These are phyloP conservation scores for Linum usitatissimum DNA, from an alignment of 345 rosid species.

Conservation along the genomic window DNA sequence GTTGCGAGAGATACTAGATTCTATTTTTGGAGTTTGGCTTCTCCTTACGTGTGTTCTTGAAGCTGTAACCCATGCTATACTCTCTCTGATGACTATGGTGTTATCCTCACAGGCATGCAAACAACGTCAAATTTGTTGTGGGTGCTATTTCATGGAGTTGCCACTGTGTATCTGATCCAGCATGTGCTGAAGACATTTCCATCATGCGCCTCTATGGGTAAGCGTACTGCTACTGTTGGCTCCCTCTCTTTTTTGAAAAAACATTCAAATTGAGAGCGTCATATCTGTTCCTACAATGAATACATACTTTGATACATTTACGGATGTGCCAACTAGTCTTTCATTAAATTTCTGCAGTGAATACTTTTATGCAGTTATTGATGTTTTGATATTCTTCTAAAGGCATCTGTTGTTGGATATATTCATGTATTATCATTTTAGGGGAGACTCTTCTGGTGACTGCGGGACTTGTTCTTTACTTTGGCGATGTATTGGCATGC, in stretches of 20 bases:
- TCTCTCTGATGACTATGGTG: background rate
- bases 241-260: background rate
- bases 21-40: background rate
- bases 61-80: background rate
- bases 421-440: constrained; percentile 13
- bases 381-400: background rate
- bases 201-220: constrained; percentile 85
- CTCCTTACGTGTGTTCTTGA: background rate
- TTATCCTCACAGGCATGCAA: constrained; percentile 39
- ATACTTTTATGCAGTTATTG: background rate
- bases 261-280: background rate
- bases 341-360: background rate
- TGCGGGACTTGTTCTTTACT: constrained; percentile 77
- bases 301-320: background rate
- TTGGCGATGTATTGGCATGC: constrained; percentile 73
- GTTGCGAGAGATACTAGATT: background rate
- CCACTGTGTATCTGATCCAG: constrained; percentile 52
- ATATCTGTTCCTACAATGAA: background rate
- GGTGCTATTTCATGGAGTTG: constrained; percentile 70
- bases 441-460: constrained; percentile 86
- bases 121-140: constrained; percentile 43
- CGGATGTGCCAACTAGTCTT: background rate
- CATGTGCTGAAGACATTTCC: constrained; percentile 67
- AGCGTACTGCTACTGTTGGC: constrained; percentile 7
- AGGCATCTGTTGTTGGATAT: constrained; percentile 4